Evolutionary conservation across 495 filamentous ascomycete species (phyloP).

Genomic region (Tuber brumale): DNA sequence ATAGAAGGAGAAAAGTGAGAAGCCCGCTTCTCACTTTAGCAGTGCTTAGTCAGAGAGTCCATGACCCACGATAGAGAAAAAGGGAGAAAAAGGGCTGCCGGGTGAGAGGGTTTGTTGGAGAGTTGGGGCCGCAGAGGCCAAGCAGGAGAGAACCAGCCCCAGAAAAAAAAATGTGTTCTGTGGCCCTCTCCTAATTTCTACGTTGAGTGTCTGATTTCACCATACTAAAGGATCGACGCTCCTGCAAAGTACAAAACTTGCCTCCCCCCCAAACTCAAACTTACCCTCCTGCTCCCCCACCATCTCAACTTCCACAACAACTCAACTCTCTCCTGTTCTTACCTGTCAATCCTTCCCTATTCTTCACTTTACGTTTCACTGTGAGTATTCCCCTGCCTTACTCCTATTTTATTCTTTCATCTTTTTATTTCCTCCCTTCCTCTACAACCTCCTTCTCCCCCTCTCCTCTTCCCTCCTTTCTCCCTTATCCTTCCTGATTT

Average conservation of each 20-base stretch:
- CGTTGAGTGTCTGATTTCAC: background rate
- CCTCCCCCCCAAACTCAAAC: background rate
- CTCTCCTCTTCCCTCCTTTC: conserved; percentile 27
- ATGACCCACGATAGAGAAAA: background rate
- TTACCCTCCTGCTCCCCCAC: conserved; percentile 4
- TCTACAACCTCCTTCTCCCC: conserved; percentile 21
- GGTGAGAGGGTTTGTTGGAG: background rate
- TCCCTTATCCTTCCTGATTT: conserved; percentile 36
- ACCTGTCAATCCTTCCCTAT: background rate
- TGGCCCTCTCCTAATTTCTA: background rate
- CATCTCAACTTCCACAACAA: conserved; percentile 2
- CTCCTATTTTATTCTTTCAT: background rate
- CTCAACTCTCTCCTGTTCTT: background rate
- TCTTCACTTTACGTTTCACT: background rate
- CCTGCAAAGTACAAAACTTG: background rate
- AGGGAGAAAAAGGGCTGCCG: background rate
- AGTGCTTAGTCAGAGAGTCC: background rate
- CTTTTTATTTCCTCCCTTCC: background rate
- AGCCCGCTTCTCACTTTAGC: background rate
- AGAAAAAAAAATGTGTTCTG: background rate
- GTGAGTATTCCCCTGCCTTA: background rate
- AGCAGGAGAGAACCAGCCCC: background rate
- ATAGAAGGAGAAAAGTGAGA: background rate
- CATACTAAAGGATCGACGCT: background rate
- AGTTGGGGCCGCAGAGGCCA: background rate